Percentiles rank a stretch among this genome's conserved stretches.
phyloP scores from a whole-genome alignment of 2,329 filamentous ascomycete genomes.

The Penicillium sclerotiorum region DNA sequence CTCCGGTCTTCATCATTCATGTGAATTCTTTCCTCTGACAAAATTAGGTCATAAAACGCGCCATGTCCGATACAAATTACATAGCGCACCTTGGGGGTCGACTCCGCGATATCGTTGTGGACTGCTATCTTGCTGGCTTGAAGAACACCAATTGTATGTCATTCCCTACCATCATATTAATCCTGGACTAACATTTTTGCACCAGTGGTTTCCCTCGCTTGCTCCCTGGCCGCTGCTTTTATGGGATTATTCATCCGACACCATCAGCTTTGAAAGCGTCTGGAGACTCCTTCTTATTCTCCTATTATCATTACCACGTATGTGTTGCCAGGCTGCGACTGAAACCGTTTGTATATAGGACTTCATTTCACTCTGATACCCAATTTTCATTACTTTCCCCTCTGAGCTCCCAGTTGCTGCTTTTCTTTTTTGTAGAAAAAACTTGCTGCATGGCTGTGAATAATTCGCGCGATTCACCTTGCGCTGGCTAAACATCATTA shows the following conservation, averaged over 20 bases:
- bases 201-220: constrained; percentile 19
- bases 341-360: too few species aligned
- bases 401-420: too few species aligned
- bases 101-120: constrained; percentile 30
- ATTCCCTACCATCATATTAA: not conserved
- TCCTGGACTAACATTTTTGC: not conserved
- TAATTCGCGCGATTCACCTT: too few species aligned
- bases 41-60: constrained; percentile 45
- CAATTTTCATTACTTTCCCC: too few species aligned
- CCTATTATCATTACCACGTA: too few species aligned
- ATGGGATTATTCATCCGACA: constrained; percentile 21
- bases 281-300: too few species aligned
- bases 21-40: not conserved
- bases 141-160: constrained; percentile 33
- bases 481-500: too few species aligned
- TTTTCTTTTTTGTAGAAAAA: too few species aligned
- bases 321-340: too few species aligned
- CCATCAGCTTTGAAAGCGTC: constrained; percentile 22
- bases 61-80: constrained; percentile 45
- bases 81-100: constrained; percentile 34
- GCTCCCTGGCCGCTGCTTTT: constrained; percentile 22
- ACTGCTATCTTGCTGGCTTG: constrained; percentile 31
- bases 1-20: not conserved
- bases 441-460: too few species aligned
- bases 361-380: too few species aligned